These are phyloP conservation scores for Ramularia collo-cygni DNA, from an alignment of 2,329 filamentous ascomycete genomes.

Conservation along the genomic window DNA sequence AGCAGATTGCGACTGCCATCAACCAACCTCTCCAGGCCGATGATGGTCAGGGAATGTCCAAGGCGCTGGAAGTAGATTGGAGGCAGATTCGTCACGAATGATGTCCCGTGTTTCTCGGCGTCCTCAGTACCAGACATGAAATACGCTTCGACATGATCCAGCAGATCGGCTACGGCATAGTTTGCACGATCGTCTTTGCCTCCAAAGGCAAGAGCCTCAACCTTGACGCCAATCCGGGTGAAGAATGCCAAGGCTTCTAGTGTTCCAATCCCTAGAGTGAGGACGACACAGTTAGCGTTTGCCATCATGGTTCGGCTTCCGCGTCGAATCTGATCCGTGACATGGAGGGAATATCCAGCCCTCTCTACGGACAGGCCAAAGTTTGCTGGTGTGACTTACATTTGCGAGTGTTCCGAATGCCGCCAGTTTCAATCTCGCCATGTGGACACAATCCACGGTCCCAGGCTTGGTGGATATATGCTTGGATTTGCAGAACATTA, in stretches of 20 bases:
- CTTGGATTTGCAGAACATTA: conserved; percentile 73
- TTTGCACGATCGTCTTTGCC: conserved; percentile 38
- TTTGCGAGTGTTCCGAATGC: conserved; percentile 80
- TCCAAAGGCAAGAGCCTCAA: conserved; percentile 46
- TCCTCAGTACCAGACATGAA: conserved; percentile 52
- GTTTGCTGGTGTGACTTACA: too few relatives aligned
- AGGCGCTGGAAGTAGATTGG: conserved; percentile 88
- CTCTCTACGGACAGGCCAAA: too few relatives aligned
- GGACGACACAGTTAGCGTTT: too few relatives aligned
- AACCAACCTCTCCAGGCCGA: conserved; percentile 68
- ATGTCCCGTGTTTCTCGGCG: conserved; percentile 48
- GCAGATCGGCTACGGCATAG: conserved; percentile 50
- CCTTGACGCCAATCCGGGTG: conserved; percentile 51
- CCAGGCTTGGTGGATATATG: conserved; percentile 83
- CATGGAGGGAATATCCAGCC: too few relatives aligned
- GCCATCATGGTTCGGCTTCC: too few relatives aligned
- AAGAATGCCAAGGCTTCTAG: conserved; percentile 82
- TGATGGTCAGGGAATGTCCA: conserved; percentile 85
- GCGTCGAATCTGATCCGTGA: too few relatives aligned
- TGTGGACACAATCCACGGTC: conserved; percentile 71
- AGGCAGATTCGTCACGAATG: conserved; percentile 65
- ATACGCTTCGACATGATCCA: conserved; percentile 64
- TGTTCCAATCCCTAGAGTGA: conserved; percentile 92
- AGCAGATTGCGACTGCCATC: conserved; percentile 64
- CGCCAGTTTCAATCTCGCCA: conserved; percentile 74